Base-by-base conservation (phyloP, 129 eudicot genomes). In the carrot (Daucus carota) region DNA sequence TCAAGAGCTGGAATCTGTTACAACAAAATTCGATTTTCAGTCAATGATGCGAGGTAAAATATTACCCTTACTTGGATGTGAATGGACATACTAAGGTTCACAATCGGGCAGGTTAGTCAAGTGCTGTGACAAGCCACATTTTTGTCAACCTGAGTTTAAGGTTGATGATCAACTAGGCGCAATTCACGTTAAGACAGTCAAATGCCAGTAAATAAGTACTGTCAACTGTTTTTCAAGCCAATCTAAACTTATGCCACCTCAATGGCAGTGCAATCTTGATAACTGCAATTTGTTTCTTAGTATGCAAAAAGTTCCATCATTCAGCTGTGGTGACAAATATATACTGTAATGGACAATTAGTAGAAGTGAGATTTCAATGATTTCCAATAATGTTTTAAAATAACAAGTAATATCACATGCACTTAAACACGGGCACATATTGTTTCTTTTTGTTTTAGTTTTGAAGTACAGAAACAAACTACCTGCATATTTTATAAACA, bases 1-100 rank as follows among this genome's bases (percentile, higher is more conserved):
- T 36, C 86, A 88, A 12, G 99, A 94, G 90, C 90, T 94, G 20
- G 93, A 94, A 86, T 81, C 96, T 67, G 66, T 91, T 79, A 67
- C 92, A 14, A 79, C 99, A 43, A 89, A 75, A 79, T 94, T 89
- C 65, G 88, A 77, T 57, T 89, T 94, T 78, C 83, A 83, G 80
- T 94, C 99, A 10, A 94, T 94, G 96, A 94, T 94, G 99, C 88
- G 99, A 86, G 97, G 99, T 93, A 80, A 74, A 59, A 66, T 69
- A 22, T 59, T 71, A 36, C 75, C n/a, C 70, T 36, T 43, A 7
- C 22, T 22, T 22, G 31, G 13, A 22, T 41, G 73, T 68, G 44
- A 34, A 43, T 5, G 43, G 5, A n/a, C 73, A 13, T 40, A 4
- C 73, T n/a, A 40, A 38, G 29, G 24, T 41, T 70, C 9, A 22